A percentile compares a stretch with the other conserved stretches of the same genome.
These are phyloP conservation scores for Hansenula sp. DNA, from an alignment of 1,139 yeast genomes.

Conservation along the genomic window DNA sequence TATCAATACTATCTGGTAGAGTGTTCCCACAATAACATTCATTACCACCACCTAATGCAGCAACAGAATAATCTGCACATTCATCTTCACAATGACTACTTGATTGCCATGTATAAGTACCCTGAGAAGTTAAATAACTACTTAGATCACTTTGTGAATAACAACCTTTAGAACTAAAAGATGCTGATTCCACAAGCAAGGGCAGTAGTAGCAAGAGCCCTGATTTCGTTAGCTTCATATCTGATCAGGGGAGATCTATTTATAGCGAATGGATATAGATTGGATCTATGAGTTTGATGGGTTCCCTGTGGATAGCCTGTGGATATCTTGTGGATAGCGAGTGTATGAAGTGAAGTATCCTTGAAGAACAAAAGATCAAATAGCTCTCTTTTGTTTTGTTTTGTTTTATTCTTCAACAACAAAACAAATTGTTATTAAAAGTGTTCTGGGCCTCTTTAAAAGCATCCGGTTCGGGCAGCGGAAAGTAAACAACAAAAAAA, in stretches of 20 bases:
- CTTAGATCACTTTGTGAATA: slow-evolving; percentile 13
- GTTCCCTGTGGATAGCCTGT: too few relatives aligned
- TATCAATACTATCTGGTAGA: slow-evolving; percentile 22
- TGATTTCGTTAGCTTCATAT: background rate
- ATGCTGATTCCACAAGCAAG: too few relatives aligned
- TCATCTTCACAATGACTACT: slow-evolving; percentile 44
- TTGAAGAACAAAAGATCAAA: too few relatives aligned
- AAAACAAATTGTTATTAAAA: too few relatives aligned
- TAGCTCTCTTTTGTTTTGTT: too few relatives aligned
- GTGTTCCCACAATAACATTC: slow-evolving; percentile 59
- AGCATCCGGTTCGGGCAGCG: too few relatives aligned
- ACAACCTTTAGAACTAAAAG: slow-evolving; percentile 13
- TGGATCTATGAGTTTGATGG: too few relatives aligned
- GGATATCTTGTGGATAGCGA: too few relatives aligned
- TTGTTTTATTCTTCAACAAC: too few relatives aligned
- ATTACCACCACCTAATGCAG: slow-evolving; percentile 50
- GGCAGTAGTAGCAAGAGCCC: background rate
- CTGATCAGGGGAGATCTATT: background rate
- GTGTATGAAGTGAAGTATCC: too few relatives aligned
- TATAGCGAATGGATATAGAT: background rate
- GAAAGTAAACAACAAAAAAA: too few relatives aligned
- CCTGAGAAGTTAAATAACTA: slow-evolving; percentile 13
- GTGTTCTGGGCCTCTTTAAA: too few relatives aligned
- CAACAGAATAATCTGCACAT: slow-evolving; percentile 44
- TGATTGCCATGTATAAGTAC: slow-evolving; percentile 41